Evolutionary conservation across 1,284 basidiomycete genomes (phyloP), one percentile per base, ranked within the genome.

Genomic region (Cerrena zonata): DNA sequence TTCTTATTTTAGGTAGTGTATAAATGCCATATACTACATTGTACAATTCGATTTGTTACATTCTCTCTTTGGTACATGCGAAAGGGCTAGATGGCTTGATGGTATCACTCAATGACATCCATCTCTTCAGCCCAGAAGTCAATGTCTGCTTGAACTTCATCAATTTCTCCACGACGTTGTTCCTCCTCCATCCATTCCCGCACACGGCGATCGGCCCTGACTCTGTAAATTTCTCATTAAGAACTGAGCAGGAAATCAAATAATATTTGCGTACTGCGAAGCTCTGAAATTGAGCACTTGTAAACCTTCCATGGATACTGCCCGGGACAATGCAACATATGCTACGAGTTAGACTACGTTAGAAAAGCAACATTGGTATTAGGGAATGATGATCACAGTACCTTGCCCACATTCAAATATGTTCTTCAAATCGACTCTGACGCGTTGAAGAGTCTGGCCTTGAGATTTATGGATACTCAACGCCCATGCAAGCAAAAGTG

Each of bases 401-500:
- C 82, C 80, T 76, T 86, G 82, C 22, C 90, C 91, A 56, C 85
- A 88, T 66, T 93, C 91, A 66, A 94, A 91, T 0, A 75, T 82
- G 30, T 74, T 70, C 26, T 61, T 62, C 19, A 89, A 69, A 60
- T 89, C 77, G 1, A 89, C 80, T 53, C 80, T 82, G 21, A 91
- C 87, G 13, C 89, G 74, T 50, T 89, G 78, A 18, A 93, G 65
- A 0, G 85, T 91, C 64, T 91, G 89, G 0, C 89, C 89, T 63
- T 91, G 90, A 2, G 84, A 84, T 65, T 94, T 93, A 66, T 92
- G 91, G 24, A 93, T 83, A 50, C 85, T 87, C 61, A 89, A 69
- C 0, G 89, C 86, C 84, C 86, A 90, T 0, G 87, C 81, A 2
- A 90, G 71, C 47, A 91, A 90, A 22, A 91, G 66, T 1, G 86